Base-by-base conservation (phyloP, 2,329 filamentous ascomycete species). In the Aspergillus melleus region DNA sequence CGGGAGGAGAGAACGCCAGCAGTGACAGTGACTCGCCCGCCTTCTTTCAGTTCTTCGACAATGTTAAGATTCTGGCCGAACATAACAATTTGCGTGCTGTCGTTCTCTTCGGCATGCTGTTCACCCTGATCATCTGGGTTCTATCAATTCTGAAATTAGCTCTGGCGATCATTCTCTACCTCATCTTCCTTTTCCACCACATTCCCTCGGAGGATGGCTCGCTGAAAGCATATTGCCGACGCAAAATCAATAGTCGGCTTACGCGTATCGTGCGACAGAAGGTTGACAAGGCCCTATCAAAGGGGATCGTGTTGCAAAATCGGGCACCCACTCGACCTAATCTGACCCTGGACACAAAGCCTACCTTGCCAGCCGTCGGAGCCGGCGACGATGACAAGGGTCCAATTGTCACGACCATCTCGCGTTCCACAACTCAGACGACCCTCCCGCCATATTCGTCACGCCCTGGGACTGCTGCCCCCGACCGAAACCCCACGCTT, bases 101-200 rank as follows among this genome's bases (percentile, higher is more conserved):
- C 61, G 90, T 97, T 66, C 82, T 98, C 54, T 90, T 88, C 44
- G 89, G 91, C 76, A 98, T 98, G 95, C 79, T 92, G 64, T 98
- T 96, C 77, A 97, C 94, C 3, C 76, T 96, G 22, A 74, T 97
- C 57, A 86, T 98, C 67, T 98, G 94, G 94, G 83, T 92, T 14
- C 88, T 98, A 67, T 90, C 90, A 0, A 85, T 90, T 6, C 72
- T 98, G 56, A 83, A 80, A 58, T 82, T 98, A 54, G 79, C 94
- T n/a, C 72, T 90, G 10, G 92, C 91, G 0, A 80, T 88, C 22
- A 69, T 96, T 1, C 87, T 96, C 61, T 98, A 96, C 76, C 76
- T 96, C 42, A 86, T 91, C 69, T 99, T 96, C 75, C 83, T 99
- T 6, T 96, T 90, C 85, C 90, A 95, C 76, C 95, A 94, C 77